Percentiles rank a stretch among this genome's conserved stretches.
These are phyloP conservation scores for Lepidium aucheri DNA, from an alignment of 345 rosid species.

Conservation along the genomic window DNA sequence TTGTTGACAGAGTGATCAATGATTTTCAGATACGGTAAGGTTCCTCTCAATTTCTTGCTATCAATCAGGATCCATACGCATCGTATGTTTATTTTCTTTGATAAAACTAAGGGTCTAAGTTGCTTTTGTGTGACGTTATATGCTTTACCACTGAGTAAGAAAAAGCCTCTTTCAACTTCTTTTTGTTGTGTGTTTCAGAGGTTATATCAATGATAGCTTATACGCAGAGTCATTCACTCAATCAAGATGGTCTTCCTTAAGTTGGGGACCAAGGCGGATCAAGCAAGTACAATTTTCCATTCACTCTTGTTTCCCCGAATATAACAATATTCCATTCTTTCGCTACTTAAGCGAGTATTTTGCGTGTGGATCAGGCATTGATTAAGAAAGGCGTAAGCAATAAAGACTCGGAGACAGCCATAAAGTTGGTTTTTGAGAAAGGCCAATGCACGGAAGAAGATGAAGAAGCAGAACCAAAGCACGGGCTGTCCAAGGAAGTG, in stretches of 20 bases:
- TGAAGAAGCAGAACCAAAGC: slow-evolving; percentile 33
- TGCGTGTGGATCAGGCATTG: slow-evolving; percentile 45
- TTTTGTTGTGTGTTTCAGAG: slow-evolving; percentile 34
- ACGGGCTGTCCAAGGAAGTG: slow-evolving; percentile 52
- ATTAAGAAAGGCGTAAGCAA: slow-evolving; percentile 51
- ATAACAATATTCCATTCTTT: neutral
- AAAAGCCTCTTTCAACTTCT: neutral
- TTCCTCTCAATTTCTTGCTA: neutral
- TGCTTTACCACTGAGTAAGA: neutral
- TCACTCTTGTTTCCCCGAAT: neutral
- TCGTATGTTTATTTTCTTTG: neutral
- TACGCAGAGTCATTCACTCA: slow-evolving; percentile 66
- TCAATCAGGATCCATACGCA: neutral
- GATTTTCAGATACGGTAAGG: slow-evolving; percentile 53
- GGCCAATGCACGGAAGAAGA: slow-evolving; percentile 25
- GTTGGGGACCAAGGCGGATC: slow-evolving; percentile 88
- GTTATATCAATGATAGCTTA: slow-evolving; percentile 67
- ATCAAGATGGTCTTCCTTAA: slow-evolving; percentile 77
- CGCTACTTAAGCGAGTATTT: neutral
- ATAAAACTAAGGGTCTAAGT: neutral
- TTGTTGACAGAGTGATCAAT: slow-evolving; percentile 41
- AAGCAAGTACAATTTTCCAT: slow-evolving; percentile 49
- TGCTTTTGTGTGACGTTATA: neutral
- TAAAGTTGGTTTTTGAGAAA: slow-evolving; percentile 60
- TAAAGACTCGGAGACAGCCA: slow-evolving; percentile 51